These are phyloP conservation scores for Lodderomyces metapsilosis DNA, from an alignment of 1,139 yeast species.

Conservation along the genomic window DNA sequence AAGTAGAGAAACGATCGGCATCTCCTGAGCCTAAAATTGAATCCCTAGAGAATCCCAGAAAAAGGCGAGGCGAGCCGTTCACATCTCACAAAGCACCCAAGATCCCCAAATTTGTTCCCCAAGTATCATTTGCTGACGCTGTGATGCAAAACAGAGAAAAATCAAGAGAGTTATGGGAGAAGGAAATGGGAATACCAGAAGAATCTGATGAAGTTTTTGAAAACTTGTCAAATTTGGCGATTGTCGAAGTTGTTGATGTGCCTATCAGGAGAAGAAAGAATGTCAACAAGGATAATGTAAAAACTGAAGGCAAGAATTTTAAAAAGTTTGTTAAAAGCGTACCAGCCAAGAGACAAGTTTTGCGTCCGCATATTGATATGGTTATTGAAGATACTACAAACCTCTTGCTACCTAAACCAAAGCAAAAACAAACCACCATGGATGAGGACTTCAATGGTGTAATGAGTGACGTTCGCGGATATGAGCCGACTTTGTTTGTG, in stretches of 20 bases:
- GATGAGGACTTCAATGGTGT: slow-evolving; percentile 26
- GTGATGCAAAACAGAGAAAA: slow-evolving; percentile 29
- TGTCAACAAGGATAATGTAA: slow-evolving; percentile 8
- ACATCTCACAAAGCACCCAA: slow-evolving; percentile 11
- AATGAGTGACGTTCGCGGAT: slow-evolving; percentile 26
- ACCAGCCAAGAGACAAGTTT: slow-evolving; percentile 20
- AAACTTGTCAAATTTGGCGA: slow-evolving; percentile 25
- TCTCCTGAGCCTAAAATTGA: not conserved
- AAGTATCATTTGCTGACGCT: slow-evolving; percentile 31
- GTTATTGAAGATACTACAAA: slow-evolving; percentile 18
- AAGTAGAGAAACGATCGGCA: not conserved
- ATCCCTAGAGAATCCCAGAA: slow-evolving; percentile 2
- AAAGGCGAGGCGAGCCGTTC: slow-evolving; percentile 4
- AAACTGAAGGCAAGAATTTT: slow-evolving; percentile 33
- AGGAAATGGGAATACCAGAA: slow-evolving; percentile 28
- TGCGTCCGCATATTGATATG: slow-evolving; percentile 27
- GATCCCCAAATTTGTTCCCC: slow-evolving; percentile 18
- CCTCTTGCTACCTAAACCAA: slow-evolving; percentile 4
- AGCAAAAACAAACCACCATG: slow-evolving; percentile 11
- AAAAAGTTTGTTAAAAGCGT: slow-evolving; percentile 34
- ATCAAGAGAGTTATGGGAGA: slow-evolving; percentile 24
- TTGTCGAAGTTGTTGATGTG: slow-evolving; percentile 36
- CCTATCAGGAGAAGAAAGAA: slow-evolving; percentile 13
- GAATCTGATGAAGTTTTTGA: slow-evolving; percentile 15
- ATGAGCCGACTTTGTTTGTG: slow-evolving; percentile 19